These are phyloP conservation scores for Erodium chrysanthum DNA, from an alignment of 441 rosid genomes.

Conservation along the genomic window DNA sequence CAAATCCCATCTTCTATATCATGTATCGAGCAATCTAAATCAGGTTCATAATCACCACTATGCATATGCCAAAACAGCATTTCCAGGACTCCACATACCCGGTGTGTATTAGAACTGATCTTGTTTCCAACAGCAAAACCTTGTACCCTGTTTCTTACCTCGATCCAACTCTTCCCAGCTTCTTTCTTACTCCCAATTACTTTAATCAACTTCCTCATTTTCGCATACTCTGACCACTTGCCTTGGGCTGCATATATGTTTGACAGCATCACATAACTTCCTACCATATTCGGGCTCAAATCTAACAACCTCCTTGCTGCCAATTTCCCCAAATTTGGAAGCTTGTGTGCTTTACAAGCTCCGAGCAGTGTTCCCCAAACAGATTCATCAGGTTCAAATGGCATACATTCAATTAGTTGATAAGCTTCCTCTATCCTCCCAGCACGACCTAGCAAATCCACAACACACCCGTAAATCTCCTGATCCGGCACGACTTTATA, in stretches of 20 bases:
- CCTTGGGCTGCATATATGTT: conserved; percentile 73
- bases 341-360: conserved; percentile 61
- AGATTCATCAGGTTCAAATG: conserved; percentile 61
- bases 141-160: conserved; percentile 42
- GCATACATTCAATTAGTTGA: conserved; percentile 55
- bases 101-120: conserved; percentile 28
- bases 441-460: conserved; percentile 82
- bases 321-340: conserved; percentile 42
- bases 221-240: conserved; percentile 59
- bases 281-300: conserved; percentile 49
- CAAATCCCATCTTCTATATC: conserved; percentile 34
- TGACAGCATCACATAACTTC: conserved; percentile 60
- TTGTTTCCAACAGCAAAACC: conserved; percentile 52
- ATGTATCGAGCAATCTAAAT: conserved; percentile 32
- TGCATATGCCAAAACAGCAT: conserved; percentile 42
- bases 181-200: conserved; percentile 56
- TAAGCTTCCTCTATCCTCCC: conserved; percentile 78
- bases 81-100: conserved; percentile 38
- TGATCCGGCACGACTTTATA: conserved; percentile 41
- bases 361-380: conserved; percentile 77
- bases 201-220: conserved; percentile 54
- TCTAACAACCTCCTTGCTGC: conserved; percentile 54
- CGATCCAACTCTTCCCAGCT: conserved; percentile 80
- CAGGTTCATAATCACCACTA: conserved; percentile 29
- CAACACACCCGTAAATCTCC: conserved; percentile 70